Evolutionary conservation across 495 filamentous ascomycete genomes (phyloP), one percentile per base, ranked within the genome.

Genomic region (Daldinia childiae): DNA sequence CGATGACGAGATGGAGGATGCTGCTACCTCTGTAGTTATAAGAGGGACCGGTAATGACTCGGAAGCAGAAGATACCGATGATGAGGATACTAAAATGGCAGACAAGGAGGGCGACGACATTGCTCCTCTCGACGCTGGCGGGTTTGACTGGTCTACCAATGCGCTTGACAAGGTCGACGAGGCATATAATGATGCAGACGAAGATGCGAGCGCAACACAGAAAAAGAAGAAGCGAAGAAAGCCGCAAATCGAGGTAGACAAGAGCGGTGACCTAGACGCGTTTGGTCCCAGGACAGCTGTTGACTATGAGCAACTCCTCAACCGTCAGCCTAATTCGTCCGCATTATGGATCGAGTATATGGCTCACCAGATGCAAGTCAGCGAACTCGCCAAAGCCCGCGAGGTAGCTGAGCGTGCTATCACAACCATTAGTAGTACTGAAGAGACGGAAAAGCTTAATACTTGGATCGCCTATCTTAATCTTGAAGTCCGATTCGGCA

Each of bases 401-500:
- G 89, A 94, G 62, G 90, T 97, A 68, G 94, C 92, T 26, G 91
- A 97, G 79, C 91, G 95, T 64, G 95, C 95, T 12, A 84, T 98
- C 62, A 89, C 90, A 71, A 94, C 90, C 9, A 98, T 98, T 77
- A 89, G 90, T 79, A 93, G 95, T 72, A 87, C 90, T 21, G 93
- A 97, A 74, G 89, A 97, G 74, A 85, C 87, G 0, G 96, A 97
- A 79, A 97, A 97, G 82, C 81, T 95, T 74, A 97, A 97, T 80
- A 87, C 97, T 66, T 99, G 95, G 95, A 88, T 94, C 68, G 96
- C 93, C 2, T 87, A 95, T 79, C 86, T 99, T 66, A 98, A 99
- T 81, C 85, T 98, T 68, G 95, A 99, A 79, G 93, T 94, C 73
- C 89, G 90, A 3, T 98, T 95, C 74, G 94, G 95, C 58, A 91